Conservation (phyloP, 768 basidiomycete species). For the Pisolithus microcarpus region DNA sequence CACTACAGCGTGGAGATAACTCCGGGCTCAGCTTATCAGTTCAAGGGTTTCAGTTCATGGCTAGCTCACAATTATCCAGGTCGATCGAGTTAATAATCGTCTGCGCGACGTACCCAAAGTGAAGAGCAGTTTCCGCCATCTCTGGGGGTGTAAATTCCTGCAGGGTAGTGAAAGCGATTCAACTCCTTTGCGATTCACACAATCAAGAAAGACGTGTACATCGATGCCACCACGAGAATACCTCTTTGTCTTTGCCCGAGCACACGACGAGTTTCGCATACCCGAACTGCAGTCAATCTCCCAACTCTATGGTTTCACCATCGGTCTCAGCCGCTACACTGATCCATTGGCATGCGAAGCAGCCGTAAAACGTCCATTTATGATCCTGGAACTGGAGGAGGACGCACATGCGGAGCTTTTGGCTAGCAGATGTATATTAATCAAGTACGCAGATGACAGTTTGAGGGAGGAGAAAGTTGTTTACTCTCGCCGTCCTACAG, state of each 20-base stretch:
- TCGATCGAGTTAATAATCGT: constrained; percentile 28
- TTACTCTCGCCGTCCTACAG: constrained; percentile 31
- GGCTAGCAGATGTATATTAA: constrained; percentile 68
- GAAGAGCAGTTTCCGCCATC: constrained; percentile 15
- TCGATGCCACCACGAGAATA: constrained; percentile 29
- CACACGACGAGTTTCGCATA: constrained; percentile 74
- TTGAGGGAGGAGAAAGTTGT: background rate
- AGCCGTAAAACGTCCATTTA: constrained; percentile 52
- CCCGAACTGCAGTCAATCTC: constrained; percentile 78
- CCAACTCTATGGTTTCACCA: constrained; percentile 60
- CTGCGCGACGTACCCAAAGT: constrained; percentile 22
- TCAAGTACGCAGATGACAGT: constrained; percentile 51
- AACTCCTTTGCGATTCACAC: no score
- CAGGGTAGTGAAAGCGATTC: no score
- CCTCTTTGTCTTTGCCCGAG: constrained; percentile 74
- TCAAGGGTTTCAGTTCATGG: background rate
- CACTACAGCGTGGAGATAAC: constrained; percentile 20
- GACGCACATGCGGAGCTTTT: constrained; percentile 73
- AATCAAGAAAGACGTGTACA: background rate
- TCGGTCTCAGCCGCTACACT: constrained; percentile 38
- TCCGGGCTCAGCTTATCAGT: no score
- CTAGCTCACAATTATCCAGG: constrained; percentile 25
- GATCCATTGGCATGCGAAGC: constrained; percentile 42
- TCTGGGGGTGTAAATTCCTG: no score
- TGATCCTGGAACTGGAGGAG: constrained; percentile 58